phyloP scores from a whole-genome alignment of 1,284 basidiomycete species.

The Trichosporon faecale region DNA sequence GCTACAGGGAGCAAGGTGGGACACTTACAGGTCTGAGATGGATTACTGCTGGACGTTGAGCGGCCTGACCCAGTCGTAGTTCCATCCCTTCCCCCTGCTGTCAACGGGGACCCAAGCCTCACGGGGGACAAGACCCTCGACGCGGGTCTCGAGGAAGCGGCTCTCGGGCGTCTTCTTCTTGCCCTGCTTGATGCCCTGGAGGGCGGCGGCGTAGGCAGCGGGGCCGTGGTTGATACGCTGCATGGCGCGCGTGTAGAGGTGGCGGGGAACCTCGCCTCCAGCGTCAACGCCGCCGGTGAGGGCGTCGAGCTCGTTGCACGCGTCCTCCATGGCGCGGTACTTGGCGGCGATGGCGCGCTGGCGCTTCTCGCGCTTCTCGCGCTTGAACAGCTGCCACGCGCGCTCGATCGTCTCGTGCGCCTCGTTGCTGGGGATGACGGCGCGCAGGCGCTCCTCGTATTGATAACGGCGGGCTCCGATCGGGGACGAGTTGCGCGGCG shows the following conservation, averaged over 20 bases:
- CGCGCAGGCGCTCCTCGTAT: constrained; percentile 65
- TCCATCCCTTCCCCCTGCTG: constrained; percentile 48
- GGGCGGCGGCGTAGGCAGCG: constrained; percentile 17
- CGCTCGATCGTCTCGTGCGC: constrained; percentile 91
- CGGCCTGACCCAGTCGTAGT: constrained; percentile 48
- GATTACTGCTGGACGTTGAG: constrained; percentile 15
- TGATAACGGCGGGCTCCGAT: constrained; percentile 77
- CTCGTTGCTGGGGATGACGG: constrained; percentile 75
- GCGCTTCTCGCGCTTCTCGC: constrained; percentile 67
- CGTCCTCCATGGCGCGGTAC: constrained; percentile 69
- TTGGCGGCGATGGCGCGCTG: constrained; percentile 67
- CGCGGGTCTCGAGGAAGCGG: constrained; percentile 68
- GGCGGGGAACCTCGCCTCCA: constrained; percentile 20
- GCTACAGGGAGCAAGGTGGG: neutral
- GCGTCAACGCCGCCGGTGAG: constrained; percentile 34
- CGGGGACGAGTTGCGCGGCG: constrained; percentile 56
- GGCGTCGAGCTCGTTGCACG: constrained; percentile 74
- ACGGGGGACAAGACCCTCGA: constrained; percentile 75
- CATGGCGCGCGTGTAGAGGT: constrained; percentile 70
- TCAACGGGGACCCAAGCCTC: constrained; percentile 51
- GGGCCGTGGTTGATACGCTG: constrained; percentile 59
- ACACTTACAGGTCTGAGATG: neutral
- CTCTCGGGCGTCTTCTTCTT: constrained; percentile 62
- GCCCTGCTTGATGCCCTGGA: constrained; percentile 53
- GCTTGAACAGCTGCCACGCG: constrained; percentile 79